These are phyloP conservation scores for Hygrocybe coccinea DNA, from an alignment of 768 basidiomycete species.

Conservation along the genomic window DNA sequence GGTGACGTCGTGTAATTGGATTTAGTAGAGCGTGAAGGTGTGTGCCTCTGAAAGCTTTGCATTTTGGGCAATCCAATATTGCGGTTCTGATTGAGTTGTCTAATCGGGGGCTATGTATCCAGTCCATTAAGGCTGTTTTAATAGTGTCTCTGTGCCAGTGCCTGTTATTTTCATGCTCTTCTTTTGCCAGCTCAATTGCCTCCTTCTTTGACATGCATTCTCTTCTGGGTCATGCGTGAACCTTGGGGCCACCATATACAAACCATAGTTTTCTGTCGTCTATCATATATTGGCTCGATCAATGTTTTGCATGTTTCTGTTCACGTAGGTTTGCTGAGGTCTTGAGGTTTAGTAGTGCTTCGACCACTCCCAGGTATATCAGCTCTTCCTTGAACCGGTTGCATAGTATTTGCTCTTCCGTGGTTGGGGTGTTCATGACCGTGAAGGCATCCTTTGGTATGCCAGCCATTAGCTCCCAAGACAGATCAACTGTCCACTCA, in stretches of 20 bases:
- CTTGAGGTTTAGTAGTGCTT: slow-evolving; percentile 21
- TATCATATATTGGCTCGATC: background rate
- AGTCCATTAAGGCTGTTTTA: background rate
- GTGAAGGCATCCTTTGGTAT: slow-evolving; percentile 5
- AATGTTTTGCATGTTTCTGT: slow-evolving; percentile 19
- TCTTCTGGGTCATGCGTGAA: slow-evolving; percentile 13
- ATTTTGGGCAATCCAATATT: background rate
- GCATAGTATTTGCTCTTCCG: too few species aligned
- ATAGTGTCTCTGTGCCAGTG: background rate
- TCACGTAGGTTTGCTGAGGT: slow-evolving; percentile 10
- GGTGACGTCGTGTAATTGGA: background rate
- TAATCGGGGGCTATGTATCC: background rate
- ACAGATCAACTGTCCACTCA: slow-evolving; percentile 28
- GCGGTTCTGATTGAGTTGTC: background rate
- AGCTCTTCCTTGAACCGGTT: background rate
- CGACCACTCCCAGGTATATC: slow-evolving; percentile 22
- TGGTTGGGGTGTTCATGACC: slow-evolving; percentile 16
- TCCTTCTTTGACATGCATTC: slow-evolving; percentile 26
- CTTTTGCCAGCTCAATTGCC: too few species aligned
- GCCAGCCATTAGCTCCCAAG: slow-evolving; percentile 20
- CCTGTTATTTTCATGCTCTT: too few species aligned
- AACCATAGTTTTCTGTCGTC: slow-evolving; percentile 19
- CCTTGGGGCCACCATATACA: slow-evolving; percentile 13
- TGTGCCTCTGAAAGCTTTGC: background rate
- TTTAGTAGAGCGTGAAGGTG: background rate